Evolutionary conservation across 163 green algal genomes (phyloP), one percentile per base, ranked within the genome.

Genomic region (Scenedesmus sp.): DNA sequence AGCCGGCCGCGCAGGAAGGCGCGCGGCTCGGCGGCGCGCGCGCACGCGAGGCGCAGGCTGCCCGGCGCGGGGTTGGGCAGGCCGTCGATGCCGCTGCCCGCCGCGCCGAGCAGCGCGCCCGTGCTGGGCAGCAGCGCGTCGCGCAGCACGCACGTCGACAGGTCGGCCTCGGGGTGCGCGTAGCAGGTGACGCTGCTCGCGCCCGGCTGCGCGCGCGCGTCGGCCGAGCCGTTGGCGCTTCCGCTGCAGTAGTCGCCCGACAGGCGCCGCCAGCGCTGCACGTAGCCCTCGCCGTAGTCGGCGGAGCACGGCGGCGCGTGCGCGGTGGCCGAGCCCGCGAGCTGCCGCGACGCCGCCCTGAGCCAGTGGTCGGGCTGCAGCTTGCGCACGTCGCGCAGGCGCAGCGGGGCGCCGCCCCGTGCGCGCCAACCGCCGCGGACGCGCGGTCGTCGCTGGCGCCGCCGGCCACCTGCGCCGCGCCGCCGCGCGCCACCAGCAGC

Each of bases 41-140:
- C 58, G 64, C 75, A 83, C 20, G 63, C 29, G 22, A 83, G 56
- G 2, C 53, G 64, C 48, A 83, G 36, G 64, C 75, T 83, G 65
- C 75, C 75, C 7, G 17, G 15, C 31, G 36, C 13, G 15, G 64
- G 57, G 7, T 39, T 42, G 0, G 75, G 75, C 58, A 83, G 48
- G 18, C 14, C 60, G 22, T 26, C 34, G 18, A 48, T 75, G 53
- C 58, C 45, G 57, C 14, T 31, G 2, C 42, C 44, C 20, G 56
- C 24, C 3, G 15, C 11, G 42, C 63, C 75, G 7, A 83, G 39
- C 31, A 83, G 77, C n/a, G 58, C 64, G 34, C 22, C 20, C 26
- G 14, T 71, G 64, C 39, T 63, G 3, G 34, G 14, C 10, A 83
- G 31, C 2, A 77, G 36, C 28, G 71, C n/a, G 64, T 77, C 63